Conservation (phyloP, 768 basidiomycete species). For the Auricularia auricula-judae region DNA sequence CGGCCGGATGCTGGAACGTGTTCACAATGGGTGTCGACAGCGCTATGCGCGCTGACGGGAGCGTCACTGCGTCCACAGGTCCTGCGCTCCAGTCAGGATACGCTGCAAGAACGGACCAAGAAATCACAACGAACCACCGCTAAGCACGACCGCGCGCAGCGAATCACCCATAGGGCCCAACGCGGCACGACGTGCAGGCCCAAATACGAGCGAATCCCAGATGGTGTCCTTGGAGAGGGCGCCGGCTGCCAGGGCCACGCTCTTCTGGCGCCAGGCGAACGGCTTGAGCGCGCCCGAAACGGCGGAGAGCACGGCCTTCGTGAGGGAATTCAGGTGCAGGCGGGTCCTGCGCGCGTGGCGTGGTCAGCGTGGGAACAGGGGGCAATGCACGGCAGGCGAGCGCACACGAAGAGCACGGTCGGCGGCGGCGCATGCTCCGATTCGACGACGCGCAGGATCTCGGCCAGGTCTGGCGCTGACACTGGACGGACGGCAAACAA, state of each 20-base stretch:
- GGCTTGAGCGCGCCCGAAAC: constrained; percentile 46
- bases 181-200: constrained; percentile 46
- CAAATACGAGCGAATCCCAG: constrained; percentile 78
- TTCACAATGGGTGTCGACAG: constrained; percentile 70
- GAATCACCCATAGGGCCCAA: constrained; percentile 51
- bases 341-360: constrained; percentile 22
- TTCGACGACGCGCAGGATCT: constrained; percentile 11
- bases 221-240: constrained; percentile 66
- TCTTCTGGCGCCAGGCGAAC: constrained; percentile 71
- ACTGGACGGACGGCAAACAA: neutral
- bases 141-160: constrained; percentile 57
- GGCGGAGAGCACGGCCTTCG: constrained; percentile 38
- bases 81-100: constrained; percentile 25
- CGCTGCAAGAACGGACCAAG: constrained; percentile 1
- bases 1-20: constrained; percentile 46
- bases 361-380: neutral
- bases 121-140: constrained; percentile 44
- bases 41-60: constrained; percentile 59
- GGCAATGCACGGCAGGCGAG: neutral
- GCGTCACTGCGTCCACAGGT: constrained; percentile 31
- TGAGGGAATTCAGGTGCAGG: constrained; percentile 45
- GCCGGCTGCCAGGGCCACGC: constrained; percentile 56
- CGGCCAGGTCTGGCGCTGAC: constrained; percentile 8
- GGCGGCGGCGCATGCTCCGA: constrained; percentile 25
- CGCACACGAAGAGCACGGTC: constrained; percentile 58